Evolutionary conservation across 192 early-diverging fungal genomes (phyloP), one percentile per base, ranked within the genome.

Genomic region (Geranomyces variabilis): DNA sequence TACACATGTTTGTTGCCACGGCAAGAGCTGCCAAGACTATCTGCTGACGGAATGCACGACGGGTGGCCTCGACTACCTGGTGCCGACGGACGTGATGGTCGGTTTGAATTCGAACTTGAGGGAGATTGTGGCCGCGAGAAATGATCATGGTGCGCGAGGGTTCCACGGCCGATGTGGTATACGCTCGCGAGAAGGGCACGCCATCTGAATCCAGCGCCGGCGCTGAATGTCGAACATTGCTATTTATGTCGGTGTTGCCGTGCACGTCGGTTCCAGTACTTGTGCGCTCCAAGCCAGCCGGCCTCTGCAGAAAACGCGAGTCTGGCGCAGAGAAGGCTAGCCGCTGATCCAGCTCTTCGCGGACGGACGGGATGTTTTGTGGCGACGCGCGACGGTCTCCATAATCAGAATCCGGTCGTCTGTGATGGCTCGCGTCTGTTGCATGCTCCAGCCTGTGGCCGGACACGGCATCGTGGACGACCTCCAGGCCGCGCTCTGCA

Each of bases 1-100:
- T 21, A 21, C 82, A 31, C 70, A 81, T 77, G 56, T 79, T 84
- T 17, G 71, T 66, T 1, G 80, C n/a, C 29, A 82, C 76, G 19
- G 74, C 43, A 1, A 70, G 15, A 17, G 75, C 24, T 3, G 81
- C 81, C 15, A 63, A 60, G 10, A 24, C 15, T 22, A 82, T 82
- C 59, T 84, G 80, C n/a, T 33, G 6, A 21, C 34, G 47, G 24
- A 84, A 70, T 5, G 75, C 76, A 43, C 74, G 51, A 10, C 71
- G 69, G 8, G 82, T 85, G 17, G 75, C 74, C 47, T 69, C 59
- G 4, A 79, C 69, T 30, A 85, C 67, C 8, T 77, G 43, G 10
- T 59, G 62, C 24, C 74, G 72, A 15, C 77, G 66, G 19, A 75
- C 44, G n/a, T 70, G 53, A 55, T 80, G 70, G 4, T 44, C 67